Evolutionary conservation across 306 rosid species (phyloP).

Genomic region (Aeschynomene evenia): DNA sequence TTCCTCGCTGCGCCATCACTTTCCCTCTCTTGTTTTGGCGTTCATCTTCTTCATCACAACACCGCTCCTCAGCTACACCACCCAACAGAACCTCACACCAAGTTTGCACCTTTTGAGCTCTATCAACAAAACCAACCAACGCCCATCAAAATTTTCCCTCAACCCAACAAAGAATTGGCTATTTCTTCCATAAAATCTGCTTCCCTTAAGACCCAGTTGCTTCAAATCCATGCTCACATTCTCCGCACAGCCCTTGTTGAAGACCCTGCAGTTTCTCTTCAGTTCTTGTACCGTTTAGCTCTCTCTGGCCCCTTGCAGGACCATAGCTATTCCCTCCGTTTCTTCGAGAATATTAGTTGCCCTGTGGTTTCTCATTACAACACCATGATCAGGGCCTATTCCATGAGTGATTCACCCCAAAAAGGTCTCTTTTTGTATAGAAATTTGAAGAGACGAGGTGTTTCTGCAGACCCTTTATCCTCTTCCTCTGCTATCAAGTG

Average conservation of each 20-base stretch:
- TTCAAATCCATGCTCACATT: slow-evolving; percentile 78
- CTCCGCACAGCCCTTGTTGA: slow-evolving; percentile 45
- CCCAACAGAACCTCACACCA: neutral
- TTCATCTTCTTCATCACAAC: neutral
- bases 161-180: slow-evolving; percentile 27
- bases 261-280: slow-evolving; percentile 52
- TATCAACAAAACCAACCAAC: slow-evolving; percentile 25
- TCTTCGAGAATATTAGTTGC: slow-evolving; percentile 45
- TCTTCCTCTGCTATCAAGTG: slow-evolving; percentile 62
- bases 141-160: slow-evolving; percentile 16
- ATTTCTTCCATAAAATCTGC: slow-evolving; percentile 55
- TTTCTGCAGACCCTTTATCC: slow-evolving; percentile 51
- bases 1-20: neutral
- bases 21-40: slow-evolving; percentile 2
- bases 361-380: slow-evolving; percentile 58
- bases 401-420: slow-evolving; percentile 50
- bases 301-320: slow-evolving; percentile 48
- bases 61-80: slow-evolving; percentile 13
- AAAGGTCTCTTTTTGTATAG: slow-evolving; percentile 55
- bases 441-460: slow-evolving; percentile 51
- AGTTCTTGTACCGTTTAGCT: slow-evolving; percentile 59
- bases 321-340: slow-evolving; percentile 47
- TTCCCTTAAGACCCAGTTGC: slow-evolving; percentile 48
- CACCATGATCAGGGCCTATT: slow-evolving; percentile 67
- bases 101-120: slow-evolving; percentile 5